Percentiles rank a stretch among this genome's conserved stretches.
Conservation (phyloP, 371 early-diverging fungal species). For the Saksenaea oblongispora region DNA sequence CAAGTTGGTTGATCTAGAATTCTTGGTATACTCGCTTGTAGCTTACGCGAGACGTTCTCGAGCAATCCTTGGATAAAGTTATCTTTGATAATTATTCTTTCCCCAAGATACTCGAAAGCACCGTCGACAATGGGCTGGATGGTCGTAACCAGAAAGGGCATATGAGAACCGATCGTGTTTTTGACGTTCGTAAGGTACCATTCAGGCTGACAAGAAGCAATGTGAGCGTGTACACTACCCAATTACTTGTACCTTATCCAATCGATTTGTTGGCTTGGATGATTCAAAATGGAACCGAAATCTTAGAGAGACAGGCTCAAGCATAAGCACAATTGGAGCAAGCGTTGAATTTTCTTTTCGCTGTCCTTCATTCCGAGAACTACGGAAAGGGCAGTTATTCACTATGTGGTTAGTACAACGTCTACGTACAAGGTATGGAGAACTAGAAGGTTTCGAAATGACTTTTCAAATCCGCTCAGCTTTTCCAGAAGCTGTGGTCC, state of each 20-base stretch:
- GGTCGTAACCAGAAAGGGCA: slow-evolving; percentile 37
- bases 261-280: slow-evolving; percentile 73
- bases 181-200: slow-evolving; percentile 81
- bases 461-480: slow-evolving; percentile 38
- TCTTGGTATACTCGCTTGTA: slow-evolving; percentile 57
- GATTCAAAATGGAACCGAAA: slow-evolving; percentile 84
- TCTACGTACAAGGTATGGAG: slow-evolving; percentile 46
- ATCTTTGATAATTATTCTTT: slow-evolving; percentile 51
- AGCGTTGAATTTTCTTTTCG: not conserved
- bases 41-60: slow-evolving; percentile 62
- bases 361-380: not conserved
- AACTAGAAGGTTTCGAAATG: slow-evolving; percentile 43
- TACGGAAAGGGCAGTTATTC: not conserved
- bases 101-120: not conserved
- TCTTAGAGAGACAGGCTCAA: slow-evolving; percentile 63
- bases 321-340: slow-evolving; percentile 61
- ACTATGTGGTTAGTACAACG: slow-evolving; percentile 1
- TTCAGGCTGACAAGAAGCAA: slow-evolving; percentile 62
- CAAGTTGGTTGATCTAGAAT: slow-evolving; percentile 60
- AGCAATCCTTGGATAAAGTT: slow-evolving; percentile 69
- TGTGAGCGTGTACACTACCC: too few species aligned
- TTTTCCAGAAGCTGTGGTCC: slow-evolving; percentile 35
- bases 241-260: slow-evolving; percentile 63
- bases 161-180: slow-evolving; percentile 49
- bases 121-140: slow-evolving; percentile 37